A percentile compares a stretch with the other conserved stretches of the same genome.
Evolutionary conservation across 257 asterid species (phyloP).

Genomic region (Penstemon barbatus): DNA sequence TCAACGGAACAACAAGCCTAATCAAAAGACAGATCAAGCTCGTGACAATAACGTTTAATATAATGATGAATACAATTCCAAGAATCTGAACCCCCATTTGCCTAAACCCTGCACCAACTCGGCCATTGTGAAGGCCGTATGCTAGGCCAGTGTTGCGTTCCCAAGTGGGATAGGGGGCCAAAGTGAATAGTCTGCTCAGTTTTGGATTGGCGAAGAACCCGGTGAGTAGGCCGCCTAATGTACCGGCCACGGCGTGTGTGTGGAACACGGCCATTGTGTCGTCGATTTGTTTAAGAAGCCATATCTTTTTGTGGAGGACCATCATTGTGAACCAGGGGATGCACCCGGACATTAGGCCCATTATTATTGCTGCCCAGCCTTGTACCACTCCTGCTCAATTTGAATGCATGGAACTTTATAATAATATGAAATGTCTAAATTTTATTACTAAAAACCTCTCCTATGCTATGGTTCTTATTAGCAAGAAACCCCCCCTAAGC

Average conservation of each 20-base stretch:
- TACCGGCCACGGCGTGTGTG: constrained; percentile 82
- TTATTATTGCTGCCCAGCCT: constrained; percentile 84
- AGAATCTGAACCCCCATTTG: constrained; percentile 61
- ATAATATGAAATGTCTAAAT: too few species aligned
- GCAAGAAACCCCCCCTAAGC: too few species aligned
- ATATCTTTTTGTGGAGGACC: constrained; percentile 70
- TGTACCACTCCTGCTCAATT: constrained; percentile 63
- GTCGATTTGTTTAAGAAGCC: constrained; percentile 59
- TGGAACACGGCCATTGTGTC: constrained; percentile 84
- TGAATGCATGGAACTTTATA: too few species aligned
- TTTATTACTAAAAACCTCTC: too few species aligned
- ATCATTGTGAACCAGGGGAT: constrained; percentile 90
- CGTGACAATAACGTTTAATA: constrained; percentile 47
- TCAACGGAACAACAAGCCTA: constrained; percentile 47
- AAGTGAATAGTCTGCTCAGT: constrained; percentile 50
- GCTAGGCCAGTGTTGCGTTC: constrained; percentile 52
- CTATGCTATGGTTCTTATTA: too few species aligned
- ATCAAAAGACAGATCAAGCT: constrained; percentile 63
- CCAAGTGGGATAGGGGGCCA: constrained; percentile 24
- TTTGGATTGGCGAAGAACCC: constrained; percentile 71
- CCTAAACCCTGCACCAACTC: constrained; percentile 43
- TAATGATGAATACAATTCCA: constrained; percentile 48
- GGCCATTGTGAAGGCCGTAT: constrained; percentile 52
- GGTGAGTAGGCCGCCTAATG: constrained; percentile 68
- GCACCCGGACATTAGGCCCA: constrained; percentile 71